Base-by-base conservation (phyloP, 176 grass and related monocot species). In the Triticum dicoccoides region DNA sequence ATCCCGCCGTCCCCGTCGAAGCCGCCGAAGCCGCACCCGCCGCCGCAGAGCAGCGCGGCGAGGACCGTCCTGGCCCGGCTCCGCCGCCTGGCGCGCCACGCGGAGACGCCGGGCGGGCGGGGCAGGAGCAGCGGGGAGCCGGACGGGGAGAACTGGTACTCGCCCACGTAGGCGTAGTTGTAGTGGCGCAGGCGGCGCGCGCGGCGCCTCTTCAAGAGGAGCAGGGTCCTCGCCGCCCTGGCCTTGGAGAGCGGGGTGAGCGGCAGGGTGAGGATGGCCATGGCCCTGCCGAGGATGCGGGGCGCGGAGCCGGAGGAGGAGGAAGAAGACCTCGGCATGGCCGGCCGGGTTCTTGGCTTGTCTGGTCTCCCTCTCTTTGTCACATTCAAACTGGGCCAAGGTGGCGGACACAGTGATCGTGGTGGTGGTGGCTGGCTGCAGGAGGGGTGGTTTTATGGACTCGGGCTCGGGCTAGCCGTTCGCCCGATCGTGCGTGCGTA, bases 91-190 rank as follows among this genome's bases (percentile, higher is more conserved):
- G 80, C 58, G 27, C 86, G 82, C 86, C 86, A 88, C 5, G 86
- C 64, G 6, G 86, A 76, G 75, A 84, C 35, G 20, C 89, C 80
- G 2, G 89, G 85, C 39, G 73, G 89, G 87, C 33, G 56, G 14
- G 82, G 89, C 85, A 45, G 39, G 9, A 42, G 56, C 37, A 98
- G 86, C 23, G 93, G 92, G 12, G 96, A 89, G 33, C 58, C 70
- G 34, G 88, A 94, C 9, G 96, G 96, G 1, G 96, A 96, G 90
- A 96, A 99, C 87, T 99, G 87, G 84, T 96, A 99, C 79, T 89
- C 97, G n/a, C 92, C 82, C 5, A 94, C 72, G 87, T 90, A 96
- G 1, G 87, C 88, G 71, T 96, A 92, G 90, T 87, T 92, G 90
- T 96, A 91, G 90, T 92, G 85, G 71, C 88, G 87, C 27, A 88